phyloP scores from a whole-genome alignment of 805 yeast genomes.

The Yarrowia divulgata region DNA sequence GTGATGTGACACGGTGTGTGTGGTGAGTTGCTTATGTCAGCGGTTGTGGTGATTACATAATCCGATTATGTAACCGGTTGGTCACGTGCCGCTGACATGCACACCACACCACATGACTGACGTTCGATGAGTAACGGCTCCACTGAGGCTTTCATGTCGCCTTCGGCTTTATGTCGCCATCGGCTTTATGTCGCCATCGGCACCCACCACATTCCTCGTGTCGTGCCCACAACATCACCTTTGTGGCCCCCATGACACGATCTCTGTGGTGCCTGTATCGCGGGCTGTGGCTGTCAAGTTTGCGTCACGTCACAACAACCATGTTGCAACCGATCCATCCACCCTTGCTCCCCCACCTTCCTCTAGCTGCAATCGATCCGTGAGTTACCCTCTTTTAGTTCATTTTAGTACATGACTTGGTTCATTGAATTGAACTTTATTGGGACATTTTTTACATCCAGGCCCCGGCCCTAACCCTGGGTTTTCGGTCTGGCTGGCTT shows the following conservation, averaged over 20 bases:
- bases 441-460: slow-evolving; percentile 30
- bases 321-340: background rate
- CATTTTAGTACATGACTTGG: slow-evolving; percentile 21
- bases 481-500: too few relatives aligned
- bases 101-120: background rate
- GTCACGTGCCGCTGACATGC: background rate
- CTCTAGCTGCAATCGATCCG: slow-evolving; percentile 35
- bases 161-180: background rate
- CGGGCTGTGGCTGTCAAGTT: background rate
- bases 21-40: background rate
- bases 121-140: background rate
- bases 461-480: background rate
- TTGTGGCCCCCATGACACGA: background rate
- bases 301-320: background rate
- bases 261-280: background rate
- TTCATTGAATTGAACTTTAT: background rate
- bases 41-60: too few relatives aligned
- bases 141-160: slow-evolving; percentile 2
- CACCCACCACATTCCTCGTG: background rate
- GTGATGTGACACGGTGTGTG: background rate
- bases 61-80: too few relatives aligned
- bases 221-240: background rate
- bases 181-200: background rate
- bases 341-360: slow-evolving; percentile 34
- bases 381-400: background rate